Evolutionary conservation across 352 stramenopile species (phyloP), one percentile per base, ranked within the genome.

Genomic region (Albugo candida): DNA sequence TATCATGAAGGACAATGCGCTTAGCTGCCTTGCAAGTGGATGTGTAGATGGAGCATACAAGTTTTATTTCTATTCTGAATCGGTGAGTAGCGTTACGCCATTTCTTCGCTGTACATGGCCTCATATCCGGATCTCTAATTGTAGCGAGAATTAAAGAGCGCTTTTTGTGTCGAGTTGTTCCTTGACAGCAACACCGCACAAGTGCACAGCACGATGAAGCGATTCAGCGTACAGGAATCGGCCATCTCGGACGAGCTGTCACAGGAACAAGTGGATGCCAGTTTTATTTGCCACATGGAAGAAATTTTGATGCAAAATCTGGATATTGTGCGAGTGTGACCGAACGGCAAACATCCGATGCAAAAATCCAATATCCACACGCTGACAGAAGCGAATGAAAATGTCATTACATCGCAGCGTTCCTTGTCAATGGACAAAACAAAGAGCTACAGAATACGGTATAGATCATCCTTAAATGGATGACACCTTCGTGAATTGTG

Each of bases 11-110:
- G 64, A 63, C 41, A 78, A 84, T 39, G 74, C 61, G 27, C 49
- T 92, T 37, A 72, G 61, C 58, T 92, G 79, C 60, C 58, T 92
- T 49, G 79, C 79, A 17, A 87, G 74, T 45, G 79, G 79, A 13
- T 64, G 65, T 13, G 54, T 88, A 36, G 58, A 82, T 13, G 69
- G 67, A 38, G 45, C 81, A 16, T 62, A 87, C 60, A 92, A 92
- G 55, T 92, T 92, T 41, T 92, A 78, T 59, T 92, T 92, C 53
- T 88, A 72, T 40, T 74, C 65, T 11, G 72, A 88, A 61, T 85
- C 86, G 79, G 76, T 87, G 62, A 21, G 48, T 5, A 58, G 37
- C 16, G n/a, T n/a, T 13, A 31, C 6, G 14, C 11, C 13, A 18
- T 43, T 41, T 10, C 12, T 19, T 35, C 31, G 11, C 13, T 52